Conservation (phyloP, 2,329 filamentous ascomycete species). For the Phaeosphaeriaceae sp. region DNA sequence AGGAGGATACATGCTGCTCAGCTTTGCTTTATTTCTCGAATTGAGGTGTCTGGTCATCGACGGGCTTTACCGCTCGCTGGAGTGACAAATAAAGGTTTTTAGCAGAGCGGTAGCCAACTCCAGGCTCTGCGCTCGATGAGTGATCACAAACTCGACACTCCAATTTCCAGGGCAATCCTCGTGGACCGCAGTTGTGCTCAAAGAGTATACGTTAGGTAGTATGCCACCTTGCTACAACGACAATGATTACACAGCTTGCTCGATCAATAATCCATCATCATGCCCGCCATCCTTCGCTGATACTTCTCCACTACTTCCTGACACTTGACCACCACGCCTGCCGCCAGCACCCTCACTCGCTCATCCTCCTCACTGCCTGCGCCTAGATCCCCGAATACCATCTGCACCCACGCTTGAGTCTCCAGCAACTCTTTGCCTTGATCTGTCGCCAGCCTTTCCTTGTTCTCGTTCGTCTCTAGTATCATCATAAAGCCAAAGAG, state of each 20-base stretch:
- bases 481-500: constrained; percentile 81
- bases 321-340: constrained; percentile 78
- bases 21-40: no score
- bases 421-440: constrained; percentile 82
- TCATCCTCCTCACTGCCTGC: constrained; percentile 72
- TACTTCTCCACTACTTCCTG: constrained; percentile 85
- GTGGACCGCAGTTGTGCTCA: no score
- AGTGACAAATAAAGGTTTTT: no score
- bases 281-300: constrained; percentile 77
- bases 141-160: no score
- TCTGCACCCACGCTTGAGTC: constrained; percentile 83
- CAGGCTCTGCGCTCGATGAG: no score
- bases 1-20: no score
- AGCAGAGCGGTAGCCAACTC: no score
- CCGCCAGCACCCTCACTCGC: constrained; percentile 78
- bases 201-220: no score
- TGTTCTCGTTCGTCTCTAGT: constrained; percentile 81
- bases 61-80: no score
- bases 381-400: constrained; percentile 69
- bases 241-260: not conserved
- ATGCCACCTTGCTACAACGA: not conserved
- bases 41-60: no score
- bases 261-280: constrained; percentile 58
- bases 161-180: no score
- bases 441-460: constrained; percentile 74